Evolutionary conservation across 1,284 basidiomycete genomes (phyloP).

Genomic region (Boletus calvinii): DNA sequence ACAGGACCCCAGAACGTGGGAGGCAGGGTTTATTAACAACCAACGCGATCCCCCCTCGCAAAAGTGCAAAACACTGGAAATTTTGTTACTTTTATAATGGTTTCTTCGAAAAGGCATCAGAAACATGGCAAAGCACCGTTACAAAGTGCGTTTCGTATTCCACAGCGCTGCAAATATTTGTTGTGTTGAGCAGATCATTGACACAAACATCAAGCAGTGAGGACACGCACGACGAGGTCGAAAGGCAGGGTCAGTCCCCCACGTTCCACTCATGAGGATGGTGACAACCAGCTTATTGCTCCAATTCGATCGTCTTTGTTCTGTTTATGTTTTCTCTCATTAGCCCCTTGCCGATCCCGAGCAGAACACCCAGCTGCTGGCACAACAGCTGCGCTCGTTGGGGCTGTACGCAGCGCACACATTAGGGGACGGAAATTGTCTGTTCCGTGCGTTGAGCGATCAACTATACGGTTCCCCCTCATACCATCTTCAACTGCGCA

Average conservation of each 20-base stretch:
- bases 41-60: slow-evolving; percentile 28
- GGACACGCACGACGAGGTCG: slow-evolving; percentile 64
- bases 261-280: slow-evolving; percentile 27
- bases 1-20: slow-evolving; percentile 37
- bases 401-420: slow-evolving; percentile 79
- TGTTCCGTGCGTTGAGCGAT: slow-evolving; percentile 80
- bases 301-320: slow-evolving; percentile 17
- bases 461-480: slow-evolving; percentile 79
- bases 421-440: slow-evolving; percentile 84
- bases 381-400: slow-evolving; percentile 65
- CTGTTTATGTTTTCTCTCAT: slow-evolving; percentile 9
- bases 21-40: slow-evolving; percentile 38
- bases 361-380: slow-evolving; percentile 63
- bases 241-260: slow-evolving; percentile 51
- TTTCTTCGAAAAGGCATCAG: slow-evolving; percentile 36
- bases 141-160: slow-evolving; percentile 37
- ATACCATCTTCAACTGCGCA: slow-evolving; percentile 67
- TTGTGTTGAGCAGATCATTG: slow-evolving; percentile 25
- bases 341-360: slow-evolving; percentile 63
- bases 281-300: slow-evolving; percentile 18
- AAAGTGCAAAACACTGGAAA: slow-evolving; percentile 28
- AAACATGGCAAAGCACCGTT: slow-evolving; percentile 33
- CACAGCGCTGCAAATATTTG: slow-evolving; percentile 25
- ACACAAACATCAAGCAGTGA: slow-evolving; percentile 44
- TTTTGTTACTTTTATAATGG: slow-evolving; percentile 39